Evolutionary conservation across 805 yeast species (phyloP), one percentile per base, ranked within the genome.

Genomic region (Helenozyma baotianmanensis): DNA sequence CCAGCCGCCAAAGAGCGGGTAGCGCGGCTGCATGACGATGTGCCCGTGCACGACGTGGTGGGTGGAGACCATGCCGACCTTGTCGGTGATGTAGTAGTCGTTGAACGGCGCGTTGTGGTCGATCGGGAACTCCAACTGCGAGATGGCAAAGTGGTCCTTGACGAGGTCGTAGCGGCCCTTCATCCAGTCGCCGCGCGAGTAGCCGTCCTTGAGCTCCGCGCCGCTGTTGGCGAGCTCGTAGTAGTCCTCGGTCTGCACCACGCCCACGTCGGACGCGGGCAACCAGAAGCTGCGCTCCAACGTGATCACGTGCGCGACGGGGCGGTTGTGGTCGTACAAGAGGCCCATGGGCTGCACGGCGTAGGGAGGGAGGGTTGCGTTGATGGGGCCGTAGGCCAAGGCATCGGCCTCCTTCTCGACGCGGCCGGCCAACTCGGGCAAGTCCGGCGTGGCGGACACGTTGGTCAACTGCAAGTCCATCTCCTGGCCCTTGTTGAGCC

Each of bases 1-100:
- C 98, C 98, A 92, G 26, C 89, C 94, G 30, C 98, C 98, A 60
- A 86, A 84, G 6, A 92, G 56, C n/a, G 98, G 98, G 67, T 69
- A 92, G 57, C 98, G 74, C 36, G 97, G 97, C 51, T 73, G 76
- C 43, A 92, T 57, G 22, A 80, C 64, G 29, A 86, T 61, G 39
- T 62, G 60, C 26, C 70, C 58, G 25, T 60, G 59, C 4, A 61
- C 52, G 16, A 62, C 40, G 40, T 66, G 64, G 30, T 82, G 81
- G 3, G 97, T 84, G 6, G 96, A 80, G 10, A 90, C 96, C 60
- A 86, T 85, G 23, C 98, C 98, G 18, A 90, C 96, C 45, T 82
- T 74, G 58, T 92, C 98, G 9, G 87, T 80, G 54, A 68, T 86
- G 62, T 85, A 92, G 36, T 80, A 73, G 39, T 81, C 92, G 30